These are phyloP conservation scores for Tremella yokohamensis DNA, from an alignment of 768 basidiomycete genomes.

Conservation along the genomic window DNA sequence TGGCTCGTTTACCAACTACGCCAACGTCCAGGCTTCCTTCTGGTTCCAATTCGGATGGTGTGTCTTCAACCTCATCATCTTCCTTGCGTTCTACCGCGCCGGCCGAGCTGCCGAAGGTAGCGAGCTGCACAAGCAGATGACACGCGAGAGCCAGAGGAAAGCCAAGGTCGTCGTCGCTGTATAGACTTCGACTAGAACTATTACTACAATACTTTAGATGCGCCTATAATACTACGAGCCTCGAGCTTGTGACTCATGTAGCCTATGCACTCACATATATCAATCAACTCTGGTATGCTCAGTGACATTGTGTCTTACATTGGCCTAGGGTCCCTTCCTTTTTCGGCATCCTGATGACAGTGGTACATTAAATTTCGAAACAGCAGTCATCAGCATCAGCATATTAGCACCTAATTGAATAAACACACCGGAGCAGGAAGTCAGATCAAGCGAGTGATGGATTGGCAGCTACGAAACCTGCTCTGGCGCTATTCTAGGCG, in stretches of 20 bases:
- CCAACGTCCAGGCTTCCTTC: constrained; percentile 21
- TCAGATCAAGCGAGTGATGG: too few species aligned
- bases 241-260: constrained; percentile 5
- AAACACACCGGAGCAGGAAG: too few species aligned
- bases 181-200: not conserved
- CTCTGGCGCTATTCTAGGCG: constrained; percentile 23
- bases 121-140: not conserved
- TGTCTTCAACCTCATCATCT: constrained; percentile 15
- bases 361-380: too few species aligned
- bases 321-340: too few species aligned
- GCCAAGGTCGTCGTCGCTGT: constrained; percentile 9
- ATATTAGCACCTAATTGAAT: too few species aligned
- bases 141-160: constrained; percentile 5
- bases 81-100: constrained; percentile 20
- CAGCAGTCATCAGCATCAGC: too few species aligned
- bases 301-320: too few species aligned
- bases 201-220: not conserved
- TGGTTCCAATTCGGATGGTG: constrained; percentile 23
- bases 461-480: too few species aligned
- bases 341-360: too few species aligned
- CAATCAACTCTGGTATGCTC: not conserved
- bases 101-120: constrained; percentile 7
- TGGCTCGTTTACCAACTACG: constrained; percentile 17
- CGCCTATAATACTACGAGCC: not conserved
- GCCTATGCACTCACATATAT: not conserved